Percentiles rank a stretch among this genome's conserved stretches.
phyloP scores from a whole-genome alignment of 495 filamentous ascomycete species.

The Penicillium tannophilum region DNA sequence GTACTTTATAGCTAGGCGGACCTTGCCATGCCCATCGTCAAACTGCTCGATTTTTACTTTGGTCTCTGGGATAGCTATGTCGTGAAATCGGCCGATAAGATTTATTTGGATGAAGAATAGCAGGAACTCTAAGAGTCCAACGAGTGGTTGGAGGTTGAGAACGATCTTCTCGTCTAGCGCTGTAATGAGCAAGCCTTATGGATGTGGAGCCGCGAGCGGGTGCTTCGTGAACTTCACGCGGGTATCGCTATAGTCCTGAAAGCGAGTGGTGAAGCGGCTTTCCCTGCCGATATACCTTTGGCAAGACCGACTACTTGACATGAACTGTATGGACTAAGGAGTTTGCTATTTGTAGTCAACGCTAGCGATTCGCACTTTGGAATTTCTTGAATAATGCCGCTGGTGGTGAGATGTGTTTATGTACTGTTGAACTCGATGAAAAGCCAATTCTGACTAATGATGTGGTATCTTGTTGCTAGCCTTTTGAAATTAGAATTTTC shows the following conservation, averaged over 20 bases:
- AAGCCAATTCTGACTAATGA: not conserved
- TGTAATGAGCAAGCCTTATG: slow-evolving; percentile 6
- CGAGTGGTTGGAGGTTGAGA: slow-evolving; percentile 4
- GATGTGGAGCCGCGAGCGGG: slow-evolving; percentile 6
- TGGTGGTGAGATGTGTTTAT: not conserved
- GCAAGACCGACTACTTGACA: not conserved
- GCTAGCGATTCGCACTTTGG: not conserved
- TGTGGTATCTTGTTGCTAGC: not conserved
- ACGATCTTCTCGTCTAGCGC: slow-evolving; percentile 5
- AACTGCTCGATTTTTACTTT: slow-evolving; percentile 2
- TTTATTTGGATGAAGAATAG: slow-evolving; percentile 6
- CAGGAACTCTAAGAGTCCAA: not conserved
- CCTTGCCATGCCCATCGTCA: slow-evolving; percentile 2
- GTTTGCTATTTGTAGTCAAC: not conserved
- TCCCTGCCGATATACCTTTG: not conserved
- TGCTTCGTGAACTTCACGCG: not conserved
- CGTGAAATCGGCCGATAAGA: slow-evolving; percentile 6
- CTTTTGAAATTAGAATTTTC: not conserved
- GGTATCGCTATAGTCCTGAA: not conserved
- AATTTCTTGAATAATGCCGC: not conserved
- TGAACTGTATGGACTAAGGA: not conserved
- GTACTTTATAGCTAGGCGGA: not conserved
- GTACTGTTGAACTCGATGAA: not conserved
- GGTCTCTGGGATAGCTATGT: slow-evolving; percentile 2
- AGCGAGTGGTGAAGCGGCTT: not conserved